phyloP scores from a whole-genome alignment of 371 early-diverging fungal genomes.

The Dichotomocladium elegans region DNA sequence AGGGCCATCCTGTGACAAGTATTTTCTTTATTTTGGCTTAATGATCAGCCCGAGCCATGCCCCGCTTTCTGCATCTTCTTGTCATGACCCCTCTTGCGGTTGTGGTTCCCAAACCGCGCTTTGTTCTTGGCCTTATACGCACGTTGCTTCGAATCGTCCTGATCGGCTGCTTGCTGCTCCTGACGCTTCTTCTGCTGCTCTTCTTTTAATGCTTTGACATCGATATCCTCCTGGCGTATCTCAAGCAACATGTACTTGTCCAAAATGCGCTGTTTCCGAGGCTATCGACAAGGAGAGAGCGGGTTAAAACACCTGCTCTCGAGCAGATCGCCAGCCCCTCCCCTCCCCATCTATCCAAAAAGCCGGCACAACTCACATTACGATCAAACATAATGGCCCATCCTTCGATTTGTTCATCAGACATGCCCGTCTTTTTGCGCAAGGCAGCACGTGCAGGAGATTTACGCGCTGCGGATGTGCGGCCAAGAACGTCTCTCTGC shows the following conservation, averaged over 20 bases:
- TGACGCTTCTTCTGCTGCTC: slow-evolving; percentile 11
- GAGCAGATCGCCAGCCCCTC: too few relatives aligned
- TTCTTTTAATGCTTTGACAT: slow-evolving; percentile 1
- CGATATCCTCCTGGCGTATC: slow-evolving; percentile 17
- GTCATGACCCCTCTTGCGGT: slow-evolving; percentile 62
- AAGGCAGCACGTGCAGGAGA: slow-evolving; percentile 58
- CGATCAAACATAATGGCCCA: slow-evolving; percentile 86
- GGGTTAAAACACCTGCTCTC: too few relatives aligned
- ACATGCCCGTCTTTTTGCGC: slow-evolving; percentile 65
- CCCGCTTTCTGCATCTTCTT: slow-evolving; percentile 51
- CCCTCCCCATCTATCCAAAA: too few relatives aligned
- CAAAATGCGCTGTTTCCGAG: slow-evolving; percentile 58
- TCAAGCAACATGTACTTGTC: slow-evolving; percentile 58
- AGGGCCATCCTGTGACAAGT: too few relatives aligned
- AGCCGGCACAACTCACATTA: slow-evolving; percentile 57
- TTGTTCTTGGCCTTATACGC: slow-evolving; percentile 60
- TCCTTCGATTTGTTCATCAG: slow-evolving; percentile 91
- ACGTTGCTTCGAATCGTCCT: slow-evolving; percentile 25
- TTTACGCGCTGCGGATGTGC: slow-evolving; percentile 54
- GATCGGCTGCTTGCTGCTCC: slow-evolving; percentile 13
- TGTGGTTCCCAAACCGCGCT: slow-evolving; percentile 63
- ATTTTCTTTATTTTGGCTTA: too few relatives aligned
- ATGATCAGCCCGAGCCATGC: too few relatives aligned
- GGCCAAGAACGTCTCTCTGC: slow-evolving; percentile 57
- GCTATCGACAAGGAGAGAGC: slow-evolving; percentile 32